A percentile compares a stretch with the other conserved stretches of the same genome.
Evolutionary conservation across 140 eudicot species (phyloP).

Genomic region (Ambrosia hybrid): DNA sequence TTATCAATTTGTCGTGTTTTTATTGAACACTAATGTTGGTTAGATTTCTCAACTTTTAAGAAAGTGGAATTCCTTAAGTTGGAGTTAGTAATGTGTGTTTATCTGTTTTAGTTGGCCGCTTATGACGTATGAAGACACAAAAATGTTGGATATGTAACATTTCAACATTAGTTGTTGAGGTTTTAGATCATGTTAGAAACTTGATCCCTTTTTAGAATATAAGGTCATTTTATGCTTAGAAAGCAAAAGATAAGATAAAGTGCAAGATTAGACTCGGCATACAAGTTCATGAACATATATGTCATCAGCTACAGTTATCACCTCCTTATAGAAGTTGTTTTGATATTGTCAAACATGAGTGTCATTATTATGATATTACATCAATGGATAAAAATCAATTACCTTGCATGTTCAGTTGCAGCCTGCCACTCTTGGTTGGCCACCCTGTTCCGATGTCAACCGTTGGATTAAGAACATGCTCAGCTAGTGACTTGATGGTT

Average conservation of each 20-base stretch:
- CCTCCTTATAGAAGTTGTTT: conserved; percentile 11
- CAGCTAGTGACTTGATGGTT: conserved; percentile 30
- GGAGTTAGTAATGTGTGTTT: conserved; percentile 25
- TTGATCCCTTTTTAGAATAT: background rate
- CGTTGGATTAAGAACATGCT: conserved; percentile 32
- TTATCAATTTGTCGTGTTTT: conserved; percentile 15
- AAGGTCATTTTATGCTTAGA: background rate
- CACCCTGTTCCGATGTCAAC: conserved; percentile 37
- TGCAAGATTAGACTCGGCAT: conserved; percentile 5
- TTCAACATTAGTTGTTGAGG: conserved; percentile 18
- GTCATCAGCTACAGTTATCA: background rate
- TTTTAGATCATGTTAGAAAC: background rate
- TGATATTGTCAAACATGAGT: background rate
- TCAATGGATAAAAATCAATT: conserved; percentile 36
- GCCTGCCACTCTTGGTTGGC: conserved; percentile 40
- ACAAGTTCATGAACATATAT: background rate
- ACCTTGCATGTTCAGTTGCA: conserved; percentile 40
- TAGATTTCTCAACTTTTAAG: conserved; percentile 23
- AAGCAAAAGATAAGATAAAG: background rate
- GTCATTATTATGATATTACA: conserved; percentile 31
- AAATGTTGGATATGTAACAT: background rate
- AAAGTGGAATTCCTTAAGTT: conserved; percentile 32
- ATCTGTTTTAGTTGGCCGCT: conserved; percentile 28
- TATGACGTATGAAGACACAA: conserved; percentile 8
- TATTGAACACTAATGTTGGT: conserved; percentile 17